A percentile compares a stretch with the other conserved stretches of the same genome.
phyloP scores from a whole-genome alignment of 1,284 basidiomycete genomes.

The Boletus semigastroideus region DNA sequence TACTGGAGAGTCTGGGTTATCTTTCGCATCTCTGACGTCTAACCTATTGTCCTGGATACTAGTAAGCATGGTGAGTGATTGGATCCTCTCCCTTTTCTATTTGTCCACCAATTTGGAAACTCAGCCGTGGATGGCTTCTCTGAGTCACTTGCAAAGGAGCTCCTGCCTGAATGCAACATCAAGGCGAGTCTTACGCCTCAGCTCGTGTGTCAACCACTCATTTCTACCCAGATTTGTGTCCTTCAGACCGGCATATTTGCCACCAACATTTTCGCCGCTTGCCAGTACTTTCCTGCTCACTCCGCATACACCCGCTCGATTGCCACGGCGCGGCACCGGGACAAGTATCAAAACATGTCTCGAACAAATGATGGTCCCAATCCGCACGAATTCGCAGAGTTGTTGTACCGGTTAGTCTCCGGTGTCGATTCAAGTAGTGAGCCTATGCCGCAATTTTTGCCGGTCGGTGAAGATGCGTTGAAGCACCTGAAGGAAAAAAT shows the following conservation, averaged over 20 bases:
- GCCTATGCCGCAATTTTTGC: slow-evolving; percentile 11
- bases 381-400: slow-evolving; percentile 14
- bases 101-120: neutral
- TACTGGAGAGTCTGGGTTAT: slow-evolving; percentile 1
- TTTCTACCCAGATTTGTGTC: slow-evolving; percentile 13
- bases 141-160: slow-evolving; percentile 15
- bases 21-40: neutral
- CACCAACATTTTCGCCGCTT: neutral
- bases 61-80: slow-evolving; percentile 20
- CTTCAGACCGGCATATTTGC: slow-evolving; percentile 17
- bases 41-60: too few relatives aligned
- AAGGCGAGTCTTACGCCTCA: slow-evolving; percentile 1
- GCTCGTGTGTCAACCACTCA: neutral
- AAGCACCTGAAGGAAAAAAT: neutral
- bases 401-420: slow-evolving; percentile 11
- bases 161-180: slow-evolving; percentile 21
- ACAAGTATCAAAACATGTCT: too few relatives aligned
- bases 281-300: too few relatives aligned
- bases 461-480: slow-evolving; percentile 18
- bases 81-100: neutral
- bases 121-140: slow-evolving; percentile 18
- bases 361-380: slow-evolving; percentile 11
- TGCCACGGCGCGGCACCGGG: neutral
- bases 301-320: too few relatives aligned
- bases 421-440: neutral